These are phyloP conservation scores for Adansonia digitata DNA, from an alignment of 345 rosid species.

Conservation along the genomic window DNA sequence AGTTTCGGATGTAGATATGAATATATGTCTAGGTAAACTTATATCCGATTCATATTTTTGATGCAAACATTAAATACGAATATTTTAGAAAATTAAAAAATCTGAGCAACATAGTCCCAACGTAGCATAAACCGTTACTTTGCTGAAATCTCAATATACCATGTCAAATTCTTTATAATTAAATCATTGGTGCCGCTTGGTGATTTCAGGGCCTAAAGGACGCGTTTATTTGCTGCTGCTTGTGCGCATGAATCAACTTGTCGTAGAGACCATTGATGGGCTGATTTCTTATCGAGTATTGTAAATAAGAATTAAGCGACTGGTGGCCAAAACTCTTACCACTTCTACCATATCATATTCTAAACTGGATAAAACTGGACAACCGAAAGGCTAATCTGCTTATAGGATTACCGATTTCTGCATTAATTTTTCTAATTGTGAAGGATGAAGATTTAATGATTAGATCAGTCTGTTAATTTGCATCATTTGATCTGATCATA, in stretches of 20 bases:
- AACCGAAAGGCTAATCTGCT: not conserved
- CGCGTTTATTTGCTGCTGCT: constrained; percentile 58
- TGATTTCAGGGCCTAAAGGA: constrained; percentile 53
- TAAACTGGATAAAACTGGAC: not conserved
- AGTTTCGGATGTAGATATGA: too few relatives aligned
- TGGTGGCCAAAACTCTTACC: not conserved
- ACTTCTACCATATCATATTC: not conserved
- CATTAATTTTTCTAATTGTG: too few relatives aligned
- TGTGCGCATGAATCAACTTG: constrained; percentile 55
- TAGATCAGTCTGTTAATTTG: too few relatives aligned
- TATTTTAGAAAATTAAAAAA: too few relatives aligned
- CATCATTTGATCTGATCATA: too few relatives aligned
- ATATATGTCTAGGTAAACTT: too few relatives aligned
- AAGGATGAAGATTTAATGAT: too few relatives aligned
- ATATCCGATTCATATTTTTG: too few relatives aligned
- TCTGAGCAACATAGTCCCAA: not conserved
- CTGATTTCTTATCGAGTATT: constrained; percentile 46
- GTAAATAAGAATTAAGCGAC: not conserved
- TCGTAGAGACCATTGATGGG: constrained; percentile 58
- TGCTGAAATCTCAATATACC: not conserved
- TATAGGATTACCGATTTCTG: too few relatives aligned
- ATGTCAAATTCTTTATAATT: not conserved
- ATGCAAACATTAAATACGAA: too few relatives aligned
- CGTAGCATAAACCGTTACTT: too few relatives aligned
- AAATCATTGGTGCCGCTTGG: not conserved